Conservation (phyloP, 805 yeast genomes). For the Ogataea siamensis region DNA sequence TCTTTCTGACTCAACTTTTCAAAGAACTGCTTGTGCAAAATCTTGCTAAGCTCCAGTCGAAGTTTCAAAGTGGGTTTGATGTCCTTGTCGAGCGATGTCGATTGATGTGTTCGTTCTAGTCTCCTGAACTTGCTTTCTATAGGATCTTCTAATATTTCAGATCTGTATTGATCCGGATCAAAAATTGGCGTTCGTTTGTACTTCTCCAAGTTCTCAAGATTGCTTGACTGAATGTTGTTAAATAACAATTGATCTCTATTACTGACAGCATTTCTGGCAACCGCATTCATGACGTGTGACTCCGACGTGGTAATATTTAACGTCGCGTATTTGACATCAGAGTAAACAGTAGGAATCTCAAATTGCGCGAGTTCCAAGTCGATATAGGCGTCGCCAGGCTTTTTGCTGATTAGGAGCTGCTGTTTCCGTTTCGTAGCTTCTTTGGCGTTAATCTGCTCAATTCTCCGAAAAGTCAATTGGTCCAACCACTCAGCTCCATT, state of each 20-base stretch:
- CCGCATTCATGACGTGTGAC: constrained; percentile 22
- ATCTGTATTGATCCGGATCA: constrained; percentile 62
- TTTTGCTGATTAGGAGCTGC: constrained; percentile 14
- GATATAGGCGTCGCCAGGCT: constrained; percentile 18
- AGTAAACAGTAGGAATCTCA: constrained; percentile 69
- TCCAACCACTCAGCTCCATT: constrained; percentile 72
- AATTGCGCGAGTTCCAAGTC: constrained; percentile 59
- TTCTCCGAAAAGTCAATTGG: constrained; percentile 53
- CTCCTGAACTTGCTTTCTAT: constrained; percentile 85
- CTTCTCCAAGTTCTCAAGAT: constrained; percentile 14
- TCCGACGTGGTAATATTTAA: constrained; percentile 28
- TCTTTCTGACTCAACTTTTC: constrained; percentile 79
- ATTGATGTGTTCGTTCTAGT: constrained; percentile 78
- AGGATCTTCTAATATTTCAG: constrained; percentile 59
- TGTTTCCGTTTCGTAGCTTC: constrained; percentile 12
- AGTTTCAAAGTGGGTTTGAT: constrained; percentile 84
- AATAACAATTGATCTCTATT: constrained; percentile 20
- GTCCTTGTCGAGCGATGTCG: constrained; percentile 75
- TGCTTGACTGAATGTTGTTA: constrained; percentile 28
- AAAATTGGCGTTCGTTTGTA: constrained; percentile 38
- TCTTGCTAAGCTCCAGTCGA: constrained; percentile 67
- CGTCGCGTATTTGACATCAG: constrained; percentile 49
- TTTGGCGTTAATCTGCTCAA: constrained; percentile 40
- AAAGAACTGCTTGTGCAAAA: constrained; percentile 78
- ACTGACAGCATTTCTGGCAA: constrained; percentile 18